Conservation (phyloP, 1,139 yeast species). For the Geotrichum carabidarum region DNA sequence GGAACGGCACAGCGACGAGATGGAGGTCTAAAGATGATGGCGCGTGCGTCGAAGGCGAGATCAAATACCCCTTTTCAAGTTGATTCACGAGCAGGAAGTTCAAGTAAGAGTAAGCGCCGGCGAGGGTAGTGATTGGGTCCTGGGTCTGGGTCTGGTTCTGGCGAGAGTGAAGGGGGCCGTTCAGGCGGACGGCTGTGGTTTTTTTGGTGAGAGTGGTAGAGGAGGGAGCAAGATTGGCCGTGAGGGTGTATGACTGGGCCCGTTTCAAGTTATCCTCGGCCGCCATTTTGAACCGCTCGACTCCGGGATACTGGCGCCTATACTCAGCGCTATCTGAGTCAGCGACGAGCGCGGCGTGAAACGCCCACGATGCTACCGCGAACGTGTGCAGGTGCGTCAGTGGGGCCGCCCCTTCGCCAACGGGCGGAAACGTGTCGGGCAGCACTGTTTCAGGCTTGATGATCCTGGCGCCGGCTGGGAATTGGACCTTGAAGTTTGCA, state of each 20-base stretch:
- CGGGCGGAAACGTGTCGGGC: constrained; percentile 2
- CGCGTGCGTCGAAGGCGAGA: constrained; percentile 66
- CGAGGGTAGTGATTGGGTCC: constrained; percentile 12
- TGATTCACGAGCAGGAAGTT: constrained; percentile 56
- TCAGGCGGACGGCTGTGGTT: constrained; percentile 7
- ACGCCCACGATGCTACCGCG: constrained; percentile 78
- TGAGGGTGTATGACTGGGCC: constrained; percentile 50
- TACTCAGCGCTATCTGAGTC: constrained; percentile 68
- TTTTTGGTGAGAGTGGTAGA: constrained; percentile 7
- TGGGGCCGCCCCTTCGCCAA: background rate
- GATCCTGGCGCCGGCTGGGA: constrained; percentile 46
- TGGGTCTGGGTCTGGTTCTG: background rate
- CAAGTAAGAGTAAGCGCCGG: constrained; percentile 60
- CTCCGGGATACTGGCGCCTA: constrained; percentile 49
- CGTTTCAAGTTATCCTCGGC: constrained; percentile 51
- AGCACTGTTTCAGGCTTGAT: constrained; percentile 20
- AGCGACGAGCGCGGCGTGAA: constrained; percentile 81
- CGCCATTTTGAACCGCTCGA: constrained; percentile 63
- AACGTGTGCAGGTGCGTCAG: constrained; percentile 11
- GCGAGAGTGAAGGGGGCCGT: background rate
- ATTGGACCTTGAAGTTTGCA: constrained; percentile 49
- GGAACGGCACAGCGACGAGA: constrained; percentile 49
- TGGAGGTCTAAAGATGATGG: constrained; percentile 46
- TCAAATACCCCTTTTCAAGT: constrained; percentile 63
- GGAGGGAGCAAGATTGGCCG: constrained; percentile 25